These are phyloP conservation scores for Alternaria hordeiaustralica DNA, from an alignment of 2,329 filamentous ascomycete species.

Conservation along the genomic window DNA sequence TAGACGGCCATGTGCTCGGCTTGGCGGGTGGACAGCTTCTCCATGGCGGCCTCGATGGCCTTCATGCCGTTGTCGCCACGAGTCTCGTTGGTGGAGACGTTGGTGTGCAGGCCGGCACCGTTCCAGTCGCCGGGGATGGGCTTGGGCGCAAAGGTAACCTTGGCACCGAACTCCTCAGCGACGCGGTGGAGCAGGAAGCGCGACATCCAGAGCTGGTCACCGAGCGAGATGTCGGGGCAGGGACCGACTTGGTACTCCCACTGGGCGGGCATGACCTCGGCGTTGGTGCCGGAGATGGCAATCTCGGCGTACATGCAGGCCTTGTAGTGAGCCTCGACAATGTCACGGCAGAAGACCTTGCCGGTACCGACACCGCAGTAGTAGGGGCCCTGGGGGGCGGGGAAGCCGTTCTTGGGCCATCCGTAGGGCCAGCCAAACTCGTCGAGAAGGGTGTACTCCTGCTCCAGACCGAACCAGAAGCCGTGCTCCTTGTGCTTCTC, in stretches of 20 bases:
- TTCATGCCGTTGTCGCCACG: conserved; percentile 93
- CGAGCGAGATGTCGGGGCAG: conserved; percentile 84
- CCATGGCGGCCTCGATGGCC: conserved; percentile 80
- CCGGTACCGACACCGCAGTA: conserved; percentile 98
- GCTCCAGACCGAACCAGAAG: conserved; percentile 98
- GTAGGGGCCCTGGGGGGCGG: conserved; percentile 91
- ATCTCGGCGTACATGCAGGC: conserved; percentile 87
- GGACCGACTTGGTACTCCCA: conserved; percentile 99
- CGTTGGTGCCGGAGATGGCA: conserved; percentile 97
- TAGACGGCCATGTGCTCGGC: conserved; percentile 80
- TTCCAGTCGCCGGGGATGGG: conserved; percentile 97
- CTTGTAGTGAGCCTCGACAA: conserved; percentile 94
- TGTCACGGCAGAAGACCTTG: conserved; percentile 97
- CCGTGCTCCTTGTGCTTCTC: conserved; percentile 79
- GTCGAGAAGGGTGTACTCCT: conserved; percentile 96
- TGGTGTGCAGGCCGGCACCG: conserved; percentile 90
- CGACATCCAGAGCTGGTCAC: conserved; percentile 95
- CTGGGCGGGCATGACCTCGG: conserved; percentile 97
- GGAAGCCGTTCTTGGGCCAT: conserved; percentile 87
- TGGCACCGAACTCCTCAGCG: conserved; percentile 94
- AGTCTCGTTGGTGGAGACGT: conserved; percentile 91
- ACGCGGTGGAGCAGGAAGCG: conserved; percentile 89
- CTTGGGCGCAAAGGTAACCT: conserved; percentile 95
- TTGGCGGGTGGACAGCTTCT: conserved; percentile 59
- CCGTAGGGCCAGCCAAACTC: conserved; percentile 87